phyloP scores from a whole-genome alignment of 208 protist genomes.

The Trypanosoma avium region DNA sequence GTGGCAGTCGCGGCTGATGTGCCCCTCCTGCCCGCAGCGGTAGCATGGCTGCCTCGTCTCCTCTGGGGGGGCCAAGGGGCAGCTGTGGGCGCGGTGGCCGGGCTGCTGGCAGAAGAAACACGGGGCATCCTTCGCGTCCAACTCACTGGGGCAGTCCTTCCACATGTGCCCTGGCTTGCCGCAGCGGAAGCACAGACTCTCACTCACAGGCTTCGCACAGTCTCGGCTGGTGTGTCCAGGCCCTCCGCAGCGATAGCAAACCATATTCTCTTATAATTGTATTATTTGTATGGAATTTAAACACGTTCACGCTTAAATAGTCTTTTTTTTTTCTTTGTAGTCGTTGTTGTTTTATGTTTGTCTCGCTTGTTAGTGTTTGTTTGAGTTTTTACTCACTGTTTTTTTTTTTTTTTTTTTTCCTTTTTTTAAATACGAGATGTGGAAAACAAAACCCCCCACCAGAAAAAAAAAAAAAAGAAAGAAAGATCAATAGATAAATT shows the following conservation, averaged over 20 bases:
- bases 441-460: too few species aligned
- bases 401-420: background rate
- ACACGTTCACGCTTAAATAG: too few species aligned
- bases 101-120: constrained; percentile 89
- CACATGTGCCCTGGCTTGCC: constrained; percentile 77
- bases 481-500: too few species aligned
- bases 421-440: too few species aligned
- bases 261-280: too few species aligned
- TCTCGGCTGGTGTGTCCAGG: constrained; percentile 78
- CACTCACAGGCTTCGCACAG: constrained; percentile 49
- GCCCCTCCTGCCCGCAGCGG: constrained; percentile 75
- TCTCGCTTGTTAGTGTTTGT: too few species aligned
- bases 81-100: constrained; percentile 85
- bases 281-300: too few species aligned
- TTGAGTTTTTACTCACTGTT: background rate
- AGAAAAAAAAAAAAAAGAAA: too few species aligned
- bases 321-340: constrained; percentile 10
- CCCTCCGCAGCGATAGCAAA: constrained; percentile 87
- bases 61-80: constrained; percentile 72
- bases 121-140: constrained; percentile 59
- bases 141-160: constrained; percentile 69
- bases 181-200: constrained; percentile 79
- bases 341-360: too few species aligned
- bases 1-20: constrained; percentile 78
- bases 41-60: constrained; percentile 79